Base-by-base conservation (phyloP, 768 basidiomycete species). In the Dendrothele bispora region DNA sequence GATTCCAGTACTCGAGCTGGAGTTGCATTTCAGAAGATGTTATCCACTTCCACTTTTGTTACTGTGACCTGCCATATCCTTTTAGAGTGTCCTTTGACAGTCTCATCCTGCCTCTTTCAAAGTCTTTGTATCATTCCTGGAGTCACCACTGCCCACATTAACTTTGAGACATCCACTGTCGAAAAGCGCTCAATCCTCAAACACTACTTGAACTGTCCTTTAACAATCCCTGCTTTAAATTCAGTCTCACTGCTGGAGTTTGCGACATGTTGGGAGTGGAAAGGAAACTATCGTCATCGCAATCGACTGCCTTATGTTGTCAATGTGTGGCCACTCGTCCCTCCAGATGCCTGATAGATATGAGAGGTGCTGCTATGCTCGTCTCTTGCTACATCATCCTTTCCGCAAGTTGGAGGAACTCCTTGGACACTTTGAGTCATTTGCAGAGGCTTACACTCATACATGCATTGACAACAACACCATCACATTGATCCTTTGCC, bases 331-430 rank as follows among this genome's bases (percentile, higher is more conserved):
- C n/a, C n/a, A n/a, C n/a, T n/a, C n/a, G n/a, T 21, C 40, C 29
- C 15, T 8, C 44, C 43, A 2, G 43, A 57, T 25, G 8, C 46
- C 44, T 4, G 54, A 57, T 29, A 5, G 29, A 7, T 53, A 53
- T 35, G 52, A 53, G 32, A 57, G 53, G 18, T 55, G 47, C 24
- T 57, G 56, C 27, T 53, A 53, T 53, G 51, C 56, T 6, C 20
- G 36, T 20, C 20, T 57, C 39, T 21, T 57, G 27, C 51, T 57
- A 1, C 47, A 57, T n/a, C n/a, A n/a, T n/a, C n/a, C n/a, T n/a
- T n/a, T n/a, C n/a, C n/a, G n/a, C n/a, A n/a, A n/a, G n/a, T n/a
- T n/a, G n/a, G n/a, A n/a, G n/a, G n/a, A n/a, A n/a, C n/a, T n/a
- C n/a, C n/a, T n/a, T n/a, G n/a, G n/a, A n/a, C n/a, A n/a, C n/a